A percentile compares a stretch with the other conserved stretches of the same genome.
phyloP scores from a whole-genome alignment of 495 filamentous ascomycete species.

The Neurospora sp. region DNA sequence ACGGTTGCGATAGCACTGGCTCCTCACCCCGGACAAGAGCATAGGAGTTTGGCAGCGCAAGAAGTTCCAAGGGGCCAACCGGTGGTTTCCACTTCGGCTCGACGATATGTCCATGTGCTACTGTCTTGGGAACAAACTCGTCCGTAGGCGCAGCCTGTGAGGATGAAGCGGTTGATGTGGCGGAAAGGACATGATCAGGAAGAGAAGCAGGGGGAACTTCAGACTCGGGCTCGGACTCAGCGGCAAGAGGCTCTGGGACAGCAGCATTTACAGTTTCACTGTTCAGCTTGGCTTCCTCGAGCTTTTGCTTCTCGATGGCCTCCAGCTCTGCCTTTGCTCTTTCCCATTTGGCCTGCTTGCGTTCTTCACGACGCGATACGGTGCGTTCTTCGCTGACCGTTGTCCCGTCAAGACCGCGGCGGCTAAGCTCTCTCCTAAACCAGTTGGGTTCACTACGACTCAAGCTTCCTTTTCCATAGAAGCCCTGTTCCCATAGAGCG shows the following conservation, averaged over 20 bases:
- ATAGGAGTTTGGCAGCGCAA: constrained; percentile 16
- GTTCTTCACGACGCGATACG: constrained; percentile 63
- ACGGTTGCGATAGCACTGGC: not conserved
- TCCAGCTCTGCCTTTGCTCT: constrained; percentile 76
- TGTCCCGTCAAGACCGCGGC: constrained; percentile 46
- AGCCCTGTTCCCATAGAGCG: constrained; percentile 87
- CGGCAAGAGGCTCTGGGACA: not conserved
- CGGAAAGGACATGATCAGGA: not conserved
- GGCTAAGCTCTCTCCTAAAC: constrained; percentile 71
- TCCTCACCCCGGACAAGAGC: not conserved
- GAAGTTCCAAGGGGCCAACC: constrained; percentile 20
- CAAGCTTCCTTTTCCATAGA: constrained; percentile 88
- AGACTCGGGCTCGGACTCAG: not conserved
- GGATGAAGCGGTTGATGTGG: not conserved
- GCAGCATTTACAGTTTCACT: constrained; percentile 4
- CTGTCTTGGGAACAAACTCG: not conserved
- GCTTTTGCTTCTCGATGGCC: constrained; percentile 61
- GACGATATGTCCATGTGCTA: not conserved
- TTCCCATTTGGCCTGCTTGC: constrained; percentile 77
- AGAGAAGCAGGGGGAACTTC: not conserved
- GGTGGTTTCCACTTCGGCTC: constrained; percentile 11
- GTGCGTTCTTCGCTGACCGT: constrained; percentile 68
- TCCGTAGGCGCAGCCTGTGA: not conserved
- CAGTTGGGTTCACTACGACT: constrained; percentile 92
- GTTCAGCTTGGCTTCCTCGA: constrained; percentile 44